These are phyloP conservation scores for Ceratocystiopsis sp. DNA, from an alignment of 2,329 filamentous ascomycete genomes.

Conservation along the genomic window DNA sequence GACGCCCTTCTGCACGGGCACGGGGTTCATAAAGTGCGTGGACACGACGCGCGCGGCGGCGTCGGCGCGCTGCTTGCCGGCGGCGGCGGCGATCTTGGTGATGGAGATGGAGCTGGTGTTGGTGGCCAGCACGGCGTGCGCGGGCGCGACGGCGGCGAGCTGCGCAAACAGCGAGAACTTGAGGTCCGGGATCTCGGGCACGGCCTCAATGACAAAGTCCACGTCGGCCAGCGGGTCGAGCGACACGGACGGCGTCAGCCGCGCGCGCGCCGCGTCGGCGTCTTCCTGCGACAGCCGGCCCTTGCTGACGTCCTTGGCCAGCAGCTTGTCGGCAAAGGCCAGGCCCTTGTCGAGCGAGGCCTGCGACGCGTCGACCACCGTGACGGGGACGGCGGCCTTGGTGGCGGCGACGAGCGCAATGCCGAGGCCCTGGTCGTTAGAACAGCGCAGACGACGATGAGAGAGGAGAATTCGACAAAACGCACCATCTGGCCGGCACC, in stretches of 20 bases:
- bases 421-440: slow-evolving; percentile 55
- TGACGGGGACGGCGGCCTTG: slow-evolving; percentile 69
- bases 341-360: slow-evolving; percentile 76
- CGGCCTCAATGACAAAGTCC: slow-evolving; percentile 95
- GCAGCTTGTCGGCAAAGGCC: slow-evolving; percentile 83
- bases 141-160: slow-evolving; percentile 64
- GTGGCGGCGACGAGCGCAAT: slow-evolving; percentile 90
- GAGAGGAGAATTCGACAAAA: slow-evolving; percentile 7
- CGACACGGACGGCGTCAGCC: slow-evolving; percentile 52
- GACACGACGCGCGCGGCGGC: slow-evolving; percentile 53
- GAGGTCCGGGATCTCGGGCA: slow-evolving; percentile 77
- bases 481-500: slow-evolving; percentile 91
- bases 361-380: slow-evolving; percentile 69
- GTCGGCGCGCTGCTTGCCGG: slow-evolving; percentile 23
- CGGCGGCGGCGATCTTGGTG: slow-evolving; percentile 83
- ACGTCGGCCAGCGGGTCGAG: slow-evolving; percentile 65
- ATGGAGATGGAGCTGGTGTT: slow-evolving; percentile 99
- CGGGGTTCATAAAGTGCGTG: slow-evolving; percentile 99
- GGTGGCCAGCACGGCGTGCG: slow-evolving; percentile 81
- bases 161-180: slow-evolving; percentile 78
- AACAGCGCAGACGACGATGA: neutral
- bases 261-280: slow-evolving; percentile 53
- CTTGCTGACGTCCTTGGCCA: slow-evolving; percentile 85
- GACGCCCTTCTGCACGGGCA: slow-evolving; percentile 90
- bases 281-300: slow-evolving; percentile 68